These are phyloP conservation scores for Cercophora samala DNA, from an alignment of 495 filamentous ascomycete species.

Conservation along the genomic window DNA sequence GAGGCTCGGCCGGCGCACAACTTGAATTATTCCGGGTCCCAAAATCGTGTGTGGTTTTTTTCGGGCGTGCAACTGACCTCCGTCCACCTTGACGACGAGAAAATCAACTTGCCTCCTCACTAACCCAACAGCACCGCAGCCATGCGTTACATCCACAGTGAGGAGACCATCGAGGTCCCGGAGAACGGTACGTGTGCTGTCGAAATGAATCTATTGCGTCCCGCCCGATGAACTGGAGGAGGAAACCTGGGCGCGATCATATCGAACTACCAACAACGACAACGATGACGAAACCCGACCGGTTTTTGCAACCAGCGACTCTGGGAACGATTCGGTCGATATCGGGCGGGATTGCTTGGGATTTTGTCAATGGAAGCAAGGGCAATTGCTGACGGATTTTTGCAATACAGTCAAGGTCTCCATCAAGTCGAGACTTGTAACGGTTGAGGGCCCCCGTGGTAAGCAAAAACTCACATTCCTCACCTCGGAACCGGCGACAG, in stretches of 20 bases:
- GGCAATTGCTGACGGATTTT: conserved; percentile 40
- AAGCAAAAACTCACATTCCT: conserved; percentile 24
- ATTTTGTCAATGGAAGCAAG: conserved; percentile 15
- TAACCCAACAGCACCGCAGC: conserved; percentile 31
- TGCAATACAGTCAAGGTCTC: conserved; percentile 75
- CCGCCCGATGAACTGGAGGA: conserved; percentile 7
- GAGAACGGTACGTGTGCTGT: conserved; percentile 78
- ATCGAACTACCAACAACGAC: conserved; percentile 10
- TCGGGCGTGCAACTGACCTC: conserved; percentile 32
- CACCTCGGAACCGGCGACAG: not conserved
- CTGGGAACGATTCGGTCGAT: not conserved
- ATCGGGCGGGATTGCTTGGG: not conserved
- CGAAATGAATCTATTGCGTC: conserved; percentile 21
- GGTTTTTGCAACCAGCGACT: not conserved
- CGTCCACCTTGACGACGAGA: conserved; percentile 38
- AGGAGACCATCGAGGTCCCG: conserved; percentile 89
- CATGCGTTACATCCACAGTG: conserved; percentile 98
- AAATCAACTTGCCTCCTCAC: conserved; percentile 40
- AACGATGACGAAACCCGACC: conserved; percentile 7
- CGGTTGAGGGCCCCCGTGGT: conserved; percentile 92
- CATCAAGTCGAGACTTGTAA: conserved; percentile 94
- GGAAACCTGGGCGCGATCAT: conserved; percentile 15
- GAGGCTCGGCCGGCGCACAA: conserved; percentile 33
- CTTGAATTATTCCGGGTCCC: conserved; percentile 40
- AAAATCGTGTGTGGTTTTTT: conserved; percentile 37